phyloP scores from a whole-genome alignment of 805 yeast genomes.

The Candida arabinofermentans region DNA sequence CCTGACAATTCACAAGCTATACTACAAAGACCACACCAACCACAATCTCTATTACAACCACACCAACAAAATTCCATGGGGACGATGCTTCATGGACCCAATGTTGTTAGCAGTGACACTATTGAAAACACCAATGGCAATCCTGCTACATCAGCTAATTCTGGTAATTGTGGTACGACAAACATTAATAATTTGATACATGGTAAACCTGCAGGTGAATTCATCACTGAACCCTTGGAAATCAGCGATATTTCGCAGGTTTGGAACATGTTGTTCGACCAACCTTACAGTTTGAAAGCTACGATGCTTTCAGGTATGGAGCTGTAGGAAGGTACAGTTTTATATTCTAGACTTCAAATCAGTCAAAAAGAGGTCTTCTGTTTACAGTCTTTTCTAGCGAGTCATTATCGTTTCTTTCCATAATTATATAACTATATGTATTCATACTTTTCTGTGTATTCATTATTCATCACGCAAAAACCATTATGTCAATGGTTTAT shows the following conservation, averaged over 20 bases:
- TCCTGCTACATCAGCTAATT: neutral
- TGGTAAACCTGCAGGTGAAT: neutral
- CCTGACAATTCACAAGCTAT: too few relatives aligned
- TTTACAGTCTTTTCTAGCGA: neutral
- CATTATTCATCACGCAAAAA: neutral
- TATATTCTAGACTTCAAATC: too few relatives aligned
- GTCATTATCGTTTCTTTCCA: too few relatives aligned
- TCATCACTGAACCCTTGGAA: neutral
- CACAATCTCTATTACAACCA: too few relatives aligned
- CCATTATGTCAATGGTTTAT: conserved; percentile 3
- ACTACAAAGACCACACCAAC: too few relatives aligned
- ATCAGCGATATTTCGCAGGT: conserved; percentile 12
- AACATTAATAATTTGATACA: neutral
- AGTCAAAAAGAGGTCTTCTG: too few relatives aligned
- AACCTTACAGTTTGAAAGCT: conserved; percentile 16
- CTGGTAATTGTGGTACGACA: neutral
- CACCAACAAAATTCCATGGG: too few relatives aligned
- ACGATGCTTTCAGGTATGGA: conserved; percentile 14
- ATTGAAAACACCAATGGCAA: neutral
- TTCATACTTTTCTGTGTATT: too few relatives aligned
- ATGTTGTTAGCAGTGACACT: neutral
- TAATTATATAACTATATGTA: too few relatives aligned
- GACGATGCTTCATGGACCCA: neutral
- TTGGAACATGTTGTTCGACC: conserved; percentile 20
- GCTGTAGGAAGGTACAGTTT: neutral